Conservation (phyloP, 768 basidiomycete species). For the Sistotremastrum suecicum region DNA sequence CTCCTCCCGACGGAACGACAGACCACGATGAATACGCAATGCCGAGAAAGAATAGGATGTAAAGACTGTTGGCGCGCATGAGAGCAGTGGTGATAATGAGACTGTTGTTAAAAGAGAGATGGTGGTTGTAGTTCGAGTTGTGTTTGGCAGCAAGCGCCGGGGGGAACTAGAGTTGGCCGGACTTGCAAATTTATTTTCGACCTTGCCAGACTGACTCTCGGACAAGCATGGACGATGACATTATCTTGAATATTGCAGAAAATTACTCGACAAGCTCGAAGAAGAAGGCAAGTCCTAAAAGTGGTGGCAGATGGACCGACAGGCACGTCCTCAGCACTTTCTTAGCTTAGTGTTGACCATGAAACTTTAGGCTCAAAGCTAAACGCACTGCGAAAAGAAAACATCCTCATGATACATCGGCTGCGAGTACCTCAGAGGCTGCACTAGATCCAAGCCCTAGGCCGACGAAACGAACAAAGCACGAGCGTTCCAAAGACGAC, state of each 20-base stretch:
- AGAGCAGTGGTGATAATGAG: no score
- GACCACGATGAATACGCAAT: no score
- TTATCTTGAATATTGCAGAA: slow-evolving; percentile 54
- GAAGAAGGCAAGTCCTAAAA: slow-evolving; percentile 21
- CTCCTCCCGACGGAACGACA: no score
- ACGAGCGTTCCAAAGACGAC: slow-evolving; percentile 3
- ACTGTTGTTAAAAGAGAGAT: no score
- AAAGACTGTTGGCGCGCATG: no score
- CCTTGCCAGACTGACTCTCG: no score
- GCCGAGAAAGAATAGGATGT: no score
- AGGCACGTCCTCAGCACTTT: slow-evolving; percentile 31
- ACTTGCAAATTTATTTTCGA: no score
- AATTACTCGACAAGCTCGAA: slow-evolving; percentile 20
- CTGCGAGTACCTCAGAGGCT: slow-evolving; percentile 2
- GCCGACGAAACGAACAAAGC: slow-evolving; percentile 32
- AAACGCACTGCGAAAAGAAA: slow-evolving; percentile 59
- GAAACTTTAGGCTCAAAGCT: slow-evolving; percentile 45
- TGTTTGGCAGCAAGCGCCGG: no score
- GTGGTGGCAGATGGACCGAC: slow-evolving; percentile 66
- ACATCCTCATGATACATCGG: slow-evolving; percentile 20
- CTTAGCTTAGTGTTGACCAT: slow-evolving; percentile 9
- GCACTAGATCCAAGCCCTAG: slow-evolving; percentile 14
- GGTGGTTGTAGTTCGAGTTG: no score
- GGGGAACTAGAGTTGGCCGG: no score
- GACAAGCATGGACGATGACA: slow-evolving; percentile 48